Evolutionary conservation across 768 basidiomycete genomes (phyloP).

Genomic region (Mycena polygramma): DNA sequence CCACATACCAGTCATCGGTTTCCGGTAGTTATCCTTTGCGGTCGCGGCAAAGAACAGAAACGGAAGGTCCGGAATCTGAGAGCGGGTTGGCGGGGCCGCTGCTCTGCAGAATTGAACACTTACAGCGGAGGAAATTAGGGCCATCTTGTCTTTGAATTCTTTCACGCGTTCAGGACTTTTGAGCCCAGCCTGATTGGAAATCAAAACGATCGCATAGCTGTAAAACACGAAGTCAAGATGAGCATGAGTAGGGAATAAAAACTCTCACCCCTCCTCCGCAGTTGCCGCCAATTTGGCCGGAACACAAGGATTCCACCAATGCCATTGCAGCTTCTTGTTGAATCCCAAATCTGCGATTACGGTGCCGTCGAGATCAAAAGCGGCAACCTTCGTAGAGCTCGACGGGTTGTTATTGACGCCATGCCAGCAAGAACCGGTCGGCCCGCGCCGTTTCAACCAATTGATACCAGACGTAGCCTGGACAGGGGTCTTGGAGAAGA

Average conservation of each 20-base stretch:
- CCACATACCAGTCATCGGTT: constrained; percentile 93
- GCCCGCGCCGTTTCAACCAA: constrained; percentile 58
- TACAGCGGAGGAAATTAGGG: constrained; percentile 74
- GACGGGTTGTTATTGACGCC: constrained; percentile 57
- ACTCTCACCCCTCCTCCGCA: constrained; percentile 67
- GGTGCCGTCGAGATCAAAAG: constrained; percentile 92
- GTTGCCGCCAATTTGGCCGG: constrained; percentile 73
- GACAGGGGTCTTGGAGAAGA: constrained; percentile 46
- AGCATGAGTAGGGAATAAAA: neutral
- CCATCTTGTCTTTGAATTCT: constrained; percentile 85
- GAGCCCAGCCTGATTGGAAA: constrained; percentile 82
- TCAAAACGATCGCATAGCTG: constrained; percentile 79
- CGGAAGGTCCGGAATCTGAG: constrained; percentile 78
- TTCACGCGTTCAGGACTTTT: constrained; percentile 56
- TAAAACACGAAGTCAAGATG: neutral
- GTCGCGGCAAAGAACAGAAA: constrained; percentile 86
- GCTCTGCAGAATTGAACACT: constrained; percentile 31
- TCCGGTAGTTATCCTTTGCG: constrained; percentile 80
- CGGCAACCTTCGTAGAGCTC: constrained; percentile 71
- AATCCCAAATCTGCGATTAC: constrained; percentile 65
- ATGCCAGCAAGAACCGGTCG: constrained; percentile 56
- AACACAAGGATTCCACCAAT: constrained; percentile 82
- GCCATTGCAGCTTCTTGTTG: constrained; percentile 55
- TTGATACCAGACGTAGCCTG: constrained; percentile 18
- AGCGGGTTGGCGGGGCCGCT: neutral